These are phyloP conservation scores for Jatropha multifida DNA, from an alignment of 441 rosid species.

Conservation along the genomic window DNA sequence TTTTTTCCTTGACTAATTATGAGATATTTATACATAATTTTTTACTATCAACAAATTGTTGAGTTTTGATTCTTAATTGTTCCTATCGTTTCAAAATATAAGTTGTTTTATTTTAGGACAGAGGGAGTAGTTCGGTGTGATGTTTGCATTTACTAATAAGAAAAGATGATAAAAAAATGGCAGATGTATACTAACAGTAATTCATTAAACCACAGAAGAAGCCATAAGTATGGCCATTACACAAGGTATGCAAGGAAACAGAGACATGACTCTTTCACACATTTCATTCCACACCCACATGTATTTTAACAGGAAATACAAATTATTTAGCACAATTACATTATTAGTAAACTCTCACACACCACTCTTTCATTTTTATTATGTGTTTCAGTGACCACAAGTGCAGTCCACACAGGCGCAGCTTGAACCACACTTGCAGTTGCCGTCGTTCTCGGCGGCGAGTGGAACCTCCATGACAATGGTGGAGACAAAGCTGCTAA, in stretches of 20 bases:
- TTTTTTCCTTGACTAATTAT: too few species aligned
- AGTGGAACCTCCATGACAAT: slow-evolving; percentile 44
- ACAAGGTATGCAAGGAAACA: not conserved
- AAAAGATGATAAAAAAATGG: not conserved
- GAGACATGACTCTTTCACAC: slow-evolving; percentile 27
- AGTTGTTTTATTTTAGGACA: too few species aligned
- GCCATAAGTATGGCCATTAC: not conserved
- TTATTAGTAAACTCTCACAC: slow-evolving; percentile 17
- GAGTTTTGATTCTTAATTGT: too few species aligned
- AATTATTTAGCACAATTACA: slow-evolving; percentile 23
- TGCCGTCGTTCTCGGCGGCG: slow-evolving; percentile 57
- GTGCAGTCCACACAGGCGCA: slow-evolving; percentile 69
- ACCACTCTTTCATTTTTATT: not conserved
- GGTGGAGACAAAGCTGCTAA: slow-evolving; percentile 48
- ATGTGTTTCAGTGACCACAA: slow-evolving; percentile 38
- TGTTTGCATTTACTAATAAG: too few species aligned
- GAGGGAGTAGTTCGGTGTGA: too few species aligned
- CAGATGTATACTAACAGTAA: slow-evolving; percentile 19
- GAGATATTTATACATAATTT: too few species aligned
- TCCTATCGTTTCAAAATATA: too few species aligned
- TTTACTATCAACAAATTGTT: too few species aligned
- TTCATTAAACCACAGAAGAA: slow-evolving; percentile 28
- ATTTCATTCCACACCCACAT: not conserved
- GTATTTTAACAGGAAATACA: not conserved
- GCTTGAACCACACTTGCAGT: slow-evolving; percentile 74